phyloP scores from a whole-genome alignment of 2,329 filamentous ascomycete species.

The Trichoderma citrinoviride region DNA sequence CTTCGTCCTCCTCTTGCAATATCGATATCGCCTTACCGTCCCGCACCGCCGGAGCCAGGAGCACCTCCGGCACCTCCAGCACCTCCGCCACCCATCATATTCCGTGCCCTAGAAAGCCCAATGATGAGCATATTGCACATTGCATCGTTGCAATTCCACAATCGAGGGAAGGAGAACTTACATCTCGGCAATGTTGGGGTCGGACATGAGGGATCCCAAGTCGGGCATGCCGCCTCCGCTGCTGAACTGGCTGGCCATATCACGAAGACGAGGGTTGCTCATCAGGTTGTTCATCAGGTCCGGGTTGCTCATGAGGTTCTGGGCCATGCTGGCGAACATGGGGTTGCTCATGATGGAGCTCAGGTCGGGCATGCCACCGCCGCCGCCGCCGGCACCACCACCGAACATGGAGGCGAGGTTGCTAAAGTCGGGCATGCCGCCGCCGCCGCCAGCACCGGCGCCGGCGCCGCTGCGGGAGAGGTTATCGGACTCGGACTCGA shows the following conservation, averaged over 20 bases:
- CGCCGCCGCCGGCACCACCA: slow-evolving; percentile 64
- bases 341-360: slow-evolving; percentile 90
- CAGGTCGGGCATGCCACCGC: slow-evolving; percentile 84
- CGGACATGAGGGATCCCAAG: slow-evolving; percentile 79
- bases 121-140: neutral
- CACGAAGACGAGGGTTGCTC: slow-evolving; percentile 83
- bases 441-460: slow-evolving; percentile 43
- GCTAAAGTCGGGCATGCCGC: slow-evolving; percentile 69
- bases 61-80: slow-evolving; percentile 5
- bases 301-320: slow-evolving; percentile 96
- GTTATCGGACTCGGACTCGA: slow-evolving; percentile 51
- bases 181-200: slow-evolving; percentile 91
- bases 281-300: slow-evolving; percentile 89
- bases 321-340: slow-evolving; percentile 96
- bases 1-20: neutral
- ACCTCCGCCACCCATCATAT: slow-evolving; percentile 48
- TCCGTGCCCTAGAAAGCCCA: slow-evolving; percentile 42
- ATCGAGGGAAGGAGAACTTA: slow-evolving; percentile 49
- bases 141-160: too few species aligned
- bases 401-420: slow-evolving; percentile 70
- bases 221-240: slow-evolving; percentile 86
- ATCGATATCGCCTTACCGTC: slow-evolving; percentile 10
- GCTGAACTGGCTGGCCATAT: slow-evolving; percentile 81
- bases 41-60: slow-evolving; percentile 29
- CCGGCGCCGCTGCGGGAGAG: slow-evolving; percentile 49